Percentiles rank a stretch among this genome's conserved stretches.
phyloP scores from a whole-genome alignment of 306 rosid genomes.

The Dalbergia cochinchinensis region DNA sequence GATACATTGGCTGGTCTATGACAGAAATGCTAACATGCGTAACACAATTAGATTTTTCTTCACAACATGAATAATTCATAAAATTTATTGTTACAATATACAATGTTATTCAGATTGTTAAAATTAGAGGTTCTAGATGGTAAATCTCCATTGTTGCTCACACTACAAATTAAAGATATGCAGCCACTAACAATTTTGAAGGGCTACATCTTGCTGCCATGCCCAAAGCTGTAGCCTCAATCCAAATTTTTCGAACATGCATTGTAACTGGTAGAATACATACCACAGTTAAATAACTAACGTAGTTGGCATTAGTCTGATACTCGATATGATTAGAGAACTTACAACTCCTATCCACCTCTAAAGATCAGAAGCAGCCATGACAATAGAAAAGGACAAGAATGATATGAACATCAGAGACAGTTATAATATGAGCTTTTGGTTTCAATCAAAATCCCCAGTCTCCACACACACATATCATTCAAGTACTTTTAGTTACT shows the following conservation, averaged over 20 bases:
- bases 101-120: not conserved
- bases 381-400: conserved; percentile 16
- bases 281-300: conserved; percentile 21
- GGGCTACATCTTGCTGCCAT: not conserved
- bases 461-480: conserved; percentile 28
- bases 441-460: conserved; percentile 29
- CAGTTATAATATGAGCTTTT: not conserved
- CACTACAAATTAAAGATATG: conserved; percentile 7
- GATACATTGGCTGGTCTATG: not conserved
- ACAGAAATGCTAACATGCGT: conserved; percentile 24
- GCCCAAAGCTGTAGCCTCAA: not conserved
- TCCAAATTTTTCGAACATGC: not conserved
- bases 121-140: conserved; percentile 9
- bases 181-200: not conserved
- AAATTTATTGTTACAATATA: not conserved
- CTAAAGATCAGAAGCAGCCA: conserved; percentile 8
- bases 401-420: conserved; percentile 10
- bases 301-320: not conserved
- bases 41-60: not conserved
- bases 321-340: not conserved
- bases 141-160: not conserved
- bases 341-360: not conserved
- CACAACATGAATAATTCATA: not conserved
- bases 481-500: conserved; percentile 25
- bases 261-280: not conserved